Evolutionary conservation across 495 filamentous ascomycete genomes (phyloP).

Genomic region (Thermochaetoides thermophila): DNA sequence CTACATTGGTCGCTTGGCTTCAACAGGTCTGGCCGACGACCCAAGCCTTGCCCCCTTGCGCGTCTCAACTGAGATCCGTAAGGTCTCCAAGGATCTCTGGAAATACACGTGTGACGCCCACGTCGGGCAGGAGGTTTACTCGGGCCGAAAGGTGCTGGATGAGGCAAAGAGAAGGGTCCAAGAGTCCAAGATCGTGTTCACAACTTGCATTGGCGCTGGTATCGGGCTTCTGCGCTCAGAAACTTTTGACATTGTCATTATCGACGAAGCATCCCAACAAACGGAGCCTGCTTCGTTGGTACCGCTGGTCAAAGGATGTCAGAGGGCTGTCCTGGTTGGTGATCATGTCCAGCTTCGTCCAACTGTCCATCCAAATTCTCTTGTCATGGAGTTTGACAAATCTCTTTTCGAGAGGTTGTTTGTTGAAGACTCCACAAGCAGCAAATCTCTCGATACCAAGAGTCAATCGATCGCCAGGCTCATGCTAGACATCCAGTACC

Average conservation of each 20-base stretch:
- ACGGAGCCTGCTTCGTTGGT: constrained; percentile 34
- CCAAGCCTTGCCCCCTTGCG: constrained; percentile 18
- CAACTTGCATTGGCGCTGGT: constrained; percentile 34
- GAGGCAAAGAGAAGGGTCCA: constrained; percentile 31
- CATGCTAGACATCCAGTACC: constrained; percentile 40
- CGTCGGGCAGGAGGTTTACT: constrained; percentile 29
- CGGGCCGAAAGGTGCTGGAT: constrained; percentile 16
- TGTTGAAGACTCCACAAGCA: constrained; percentile 1
- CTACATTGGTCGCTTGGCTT: constrained; percentile 14
- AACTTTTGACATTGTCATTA: constrained; percentile 30
- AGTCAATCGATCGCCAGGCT: constrained; percentile 11
- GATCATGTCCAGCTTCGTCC: constrained; percentile 40
- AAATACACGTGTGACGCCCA: constrained; percentile 36
- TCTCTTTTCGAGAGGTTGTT: constrained; percentile 39
- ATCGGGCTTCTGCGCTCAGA: constrained; percentile 33
- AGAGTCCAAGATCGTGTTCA: constrained; percentile 28
- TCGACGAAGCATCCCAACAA: constrained; percentile 40
- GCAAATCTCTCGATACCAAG: not conserved
- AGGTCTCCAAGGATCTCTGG: constrained; percentile 27
- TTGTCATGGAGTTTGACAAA: constrained; percentile 27
- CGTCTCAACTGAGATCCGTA: constrained; percentile 34
- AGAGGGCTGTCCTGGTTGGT: constrained; percentile 33
- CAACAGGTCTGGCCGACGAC: not conserved
- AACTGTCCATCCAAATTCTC: constrained; percentile 27
- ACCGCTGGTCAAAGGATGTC: constrained; percentile 34